Conservation (phyloP, 345 rosid genomes). For the Clausena lansium region DNA sequence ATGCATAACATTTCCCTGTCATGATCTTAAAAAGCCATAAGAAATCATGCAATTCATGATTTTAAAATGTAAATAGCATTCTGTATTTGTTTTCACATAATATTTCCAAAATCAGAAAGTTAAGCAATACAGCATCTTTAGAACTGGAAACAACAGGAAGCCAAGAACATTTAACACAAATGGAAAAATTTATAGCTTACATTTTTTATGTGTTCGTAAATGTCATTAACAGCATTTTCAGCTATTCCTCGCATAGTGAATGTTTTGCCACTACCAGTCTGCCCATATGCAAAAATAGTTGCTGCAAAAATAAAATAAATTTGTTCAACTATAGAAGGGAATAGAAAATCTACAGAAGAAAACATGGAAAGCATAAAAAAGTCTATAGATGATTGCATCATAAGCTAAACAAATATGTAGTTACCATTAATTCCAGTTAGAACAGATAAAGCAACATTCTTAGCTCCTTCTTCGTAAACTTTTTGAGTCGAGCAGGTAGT, state of each 20-base stretch:
- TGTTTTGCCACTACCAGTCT: conserved; percentile 91
- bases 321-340: background rate
- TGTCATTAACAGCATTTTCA: conserved; percentile 68
- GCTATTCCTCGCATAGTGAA: conserved; percentile 91
- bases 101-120: background rate
- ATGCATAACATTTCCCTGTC: background rate
- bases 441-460: conserved; percentile 83
- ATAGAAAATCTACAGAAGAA: background rate
- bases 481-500: conserved; percentile 53
- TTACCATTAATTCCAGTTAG: conserved; percentile 89
- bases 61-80: background rate
- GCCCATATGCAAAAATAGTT: conserved; percentile 90
- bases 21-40: background rate
- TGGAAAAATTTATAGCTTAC: conserved; percentile 32
- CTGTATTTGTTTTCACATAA: background rate
- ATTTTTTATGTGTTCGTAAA: conserved; percentile 62
- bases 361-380: background rate
- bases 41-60: background rate
- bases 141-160: background rate
- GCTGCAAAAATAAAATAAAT: conserved; percentile 47
- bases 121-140: background rate
- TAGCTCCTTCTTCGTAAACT: conserved; percentile 92
- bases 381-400: background rate
- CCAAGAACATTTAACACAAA: background rate
- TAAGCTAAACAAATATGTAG: background rate